Evolutionary conservation across 176 grass and related monocot genomes (phyloP).

Genomic region (Ampelocalamus luodianensis): DNA sequence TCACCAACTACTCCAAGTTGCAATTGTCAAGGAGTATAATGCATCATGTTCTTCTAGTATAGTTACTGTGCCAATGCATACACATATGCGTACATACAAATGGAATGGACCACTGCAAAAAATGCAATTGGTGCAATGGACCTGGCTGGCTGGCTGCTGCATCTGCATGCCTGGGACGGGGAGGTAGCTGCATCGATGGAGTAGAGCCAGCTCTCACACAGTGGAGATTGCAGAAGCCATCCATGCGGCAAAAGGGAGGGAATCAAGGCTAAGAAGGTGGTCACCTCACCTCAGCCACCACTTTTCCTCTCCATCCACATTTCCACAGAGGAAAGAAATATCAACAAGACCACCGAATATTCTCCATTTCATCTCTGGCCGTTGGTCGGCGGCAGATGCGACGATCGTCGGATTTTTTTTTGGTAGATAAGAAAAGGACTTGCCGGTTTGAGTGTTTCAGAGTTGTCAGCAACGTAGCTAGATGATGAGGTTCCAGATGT

Average conservation of each 20-base stretch:
- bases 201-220: constrained; percentile 41
- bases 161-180: background rate
- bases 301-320: constrained; percentile 41
- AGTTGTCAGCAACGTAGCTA: background rate
- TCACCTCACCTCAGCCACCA: constrained; percentile 40
- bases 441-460: background rate
- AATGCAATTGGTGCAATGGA: constrained; percentile 46
- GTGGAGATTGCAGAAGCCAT: constrained; percentile 51
- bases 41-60: constrained; percentile 23
- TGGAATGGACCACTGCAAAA: constrained; percentile 48
- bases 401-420: background rate
- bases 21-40: constrained; percentile 20
- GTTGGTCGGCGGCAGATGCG: background rate
- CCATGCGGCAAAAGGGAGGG: constrained; percentile 49
- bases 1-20: constrained; percentile 43
- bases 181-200: constrained; percentile 50
- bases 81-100: background rate
- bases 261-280: constrained; percentile 44
- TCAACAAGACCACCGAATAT: constrained; percentile 45
- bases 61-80: background rate
- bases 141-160: constrained; percentile 21
- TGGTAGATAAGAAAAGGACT: background rate
- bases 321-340: constrained; percentile 11
- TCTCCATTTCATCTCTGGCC: constrained; percentile 30
- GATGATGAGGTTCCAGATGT: constrained; percentile 3